Percentiles rank a stretch among this genome's conserved stretches.
phyloP scores from a whole-genome alignment of 2,329 filamentous ascomycete genomes.

The Rhinocladiella similis region DNA sequence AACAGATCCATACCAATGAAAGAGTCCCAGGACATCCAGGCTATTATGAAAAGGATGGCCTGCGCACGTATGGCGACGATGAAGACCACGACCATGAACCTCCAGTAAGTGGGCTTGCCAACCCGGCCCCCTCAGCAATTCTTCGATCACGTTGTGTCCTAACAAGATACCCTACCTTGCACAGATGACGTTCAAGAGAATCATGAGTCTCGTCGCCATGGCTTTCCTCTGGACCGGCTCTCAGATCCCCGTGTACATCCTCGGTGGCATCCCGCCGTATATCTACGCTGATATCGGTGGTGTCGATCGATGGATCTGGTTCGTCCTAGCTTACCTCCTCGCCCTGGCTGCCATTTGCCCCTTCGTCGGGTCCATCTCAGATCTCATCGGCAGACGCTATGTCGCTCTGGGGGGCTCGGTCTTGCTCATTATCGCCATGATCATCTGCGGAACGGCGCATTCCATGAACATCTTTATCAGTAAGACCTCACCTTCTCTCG shows the following conservation, averaged over 20 bases:
- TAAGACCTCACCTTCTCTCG: conserved; percentile 33
- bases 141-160: too few relatives aligned
- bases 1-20: conserved; percentile 33
- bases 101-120: conserved; percentile 37
- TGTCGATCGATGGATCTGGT: conserved; percentile 62
- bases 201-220: conserved; percentile 58
- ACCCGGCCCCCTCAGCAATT: too few relatives aligned
- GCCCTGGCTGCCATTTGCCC: conserved; percentile 58
- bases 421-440: conserved; percentile 59
- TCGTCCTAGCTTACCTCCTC: conserved; percentile 56
- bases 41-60: conserved; percentile 50
- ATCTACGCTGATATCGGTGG: conserved; percentile 64
- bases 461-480: conserved; percentile 64
- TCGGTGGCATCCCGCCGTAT: conserved; percentile 52
- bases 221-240: conserved; percentile 62
- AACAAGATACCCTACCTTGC: conserved; percentile 28
- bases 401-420: conserved; percentile 57
- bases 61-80: conserved; percentile 49
- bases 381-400: conserved; percentile 62
- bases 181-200: conserved; percentile 31
- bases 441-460: conserved; percentile 59
- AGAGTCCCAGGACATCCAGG: conserved; percentile 37
- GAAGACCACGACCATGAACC: conserved; percentile 50
- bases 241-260: conserved; percentile 59
- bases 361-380: conserved; percentile 66